Evolutionary conservation across 257 asterid genomes (phyloP), one percentile per base, ranked within the genome.

Genomic region (Verbena officinalis): DNA sequence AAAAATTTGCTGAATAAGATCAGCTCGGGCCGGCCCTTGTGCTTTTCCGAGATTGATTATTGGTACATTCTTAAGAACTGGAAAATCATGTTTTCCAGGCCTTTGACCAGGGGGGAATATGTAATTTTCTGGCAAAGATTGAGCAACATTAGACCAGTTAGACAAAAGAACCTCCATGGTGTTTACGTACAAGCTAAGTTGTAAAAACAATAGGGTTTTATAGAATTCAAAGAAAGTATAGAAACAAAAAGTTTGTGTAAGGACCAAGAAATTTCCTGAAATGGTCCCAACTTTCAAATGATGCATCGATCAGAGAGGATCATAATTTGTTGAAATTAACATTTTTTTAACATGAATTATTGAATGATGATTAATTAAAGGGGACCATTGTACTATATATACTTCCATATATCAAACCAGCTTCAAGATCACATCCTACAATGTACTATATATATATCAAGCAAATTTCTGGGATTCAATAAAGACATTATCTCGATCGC

Each of bases 141-240:
- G 55, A 14, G 64, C 77, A 31, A 46, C 39, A 1, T 24, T 55
- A 23, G 72, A 16, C 88, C 92, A 85, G 59, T 73, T 80, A 8
- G 88, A 80, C 79, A 82, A 73, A 1, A 84, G 83, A 27, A 59
- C 3, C 48, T 77, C 91, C 91, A 83, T 82, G 16, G 24, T 43
- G 13, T 23, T 22, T n/a, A 14, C 13, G 36, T 52, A 16, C 43
- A 51, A 7, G 57, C 7, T 10, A 33, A 55, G 43, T 0, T 13
- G 2, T 30, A 7, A 30, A 55, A 3, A 24, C 4, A 15, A 3
- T 1, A 11, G 34, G 16, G n/a, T 27, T 27, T 11, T 54, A 6
- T 21, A 54, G n/a, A 5, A 15, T 30, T 31, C 14, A 16, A 23
- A 20, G 33, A 50, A 17, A n/a, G 3, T 30, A 30, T 30, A 30